Evolutionary conservation across 148 eudicot genomes (phyloP), one percentile per base, ranked within the genome.

Genomic region (Nepenthes gracilis): DNA sequence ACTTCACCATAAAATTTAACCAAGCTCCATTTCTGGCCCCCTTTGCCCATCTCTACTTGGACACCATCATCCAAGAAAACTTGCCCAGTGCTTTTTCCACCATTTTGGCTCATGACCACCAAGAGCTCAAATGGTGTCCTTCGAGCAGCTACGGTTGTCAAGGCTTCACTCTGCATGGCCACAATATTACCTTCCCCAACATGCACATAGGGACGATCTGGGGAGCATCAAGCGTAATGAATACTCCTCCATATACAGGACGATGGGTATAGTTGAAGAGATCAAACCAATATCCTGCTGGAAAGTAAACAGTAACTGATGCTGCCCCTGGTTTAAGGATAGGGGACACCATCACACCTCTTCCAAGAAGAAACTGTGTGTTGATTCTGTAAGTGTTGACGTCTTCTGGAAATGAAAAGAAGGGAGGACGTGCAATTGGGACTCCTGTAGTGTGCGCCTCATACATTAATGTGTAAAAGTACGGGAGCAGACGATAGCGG

Each of bases 341-440:
- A 43, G 86, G 86, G 2, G 86, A 78, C 32, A 81, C 78, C 77
- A 81, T 62, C n/a, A 81, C 62, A 15, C 86, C 83, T 60, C 72
- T 73, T 12, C 86, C 86, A 9, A 81, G 61, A 48, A 81, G 78
- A 35, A 81, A 71, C 64, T 81, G 86, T 5, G 74, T 69, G 74
- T 70, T 73, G 8, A 81, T 61, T 36, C 62, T 74, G 10, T 75
- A 81, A 37, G 83, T 73, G 58, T 59, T 36, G 51, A 55, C 38
- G 51, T 75, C 80, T 49, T 76, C 70, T 1, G 86, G 75, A 58
- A 81, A 78, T 4, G 81, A 73, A 64, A 81, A 81, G 78, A 81
- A 78, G 36, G 78, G 78, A 50, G 86, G 83, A 5, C 86, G 72
- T 7, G 86, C 86, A 37, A 81, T 81, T 34, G 86, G 86, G 38